Evolutionary conservation across 2,329 filamentous ascomycete species (phyloP), one percentile per base, ranked within the genome.

Genomic region (Microcera coccophila): DNA sequence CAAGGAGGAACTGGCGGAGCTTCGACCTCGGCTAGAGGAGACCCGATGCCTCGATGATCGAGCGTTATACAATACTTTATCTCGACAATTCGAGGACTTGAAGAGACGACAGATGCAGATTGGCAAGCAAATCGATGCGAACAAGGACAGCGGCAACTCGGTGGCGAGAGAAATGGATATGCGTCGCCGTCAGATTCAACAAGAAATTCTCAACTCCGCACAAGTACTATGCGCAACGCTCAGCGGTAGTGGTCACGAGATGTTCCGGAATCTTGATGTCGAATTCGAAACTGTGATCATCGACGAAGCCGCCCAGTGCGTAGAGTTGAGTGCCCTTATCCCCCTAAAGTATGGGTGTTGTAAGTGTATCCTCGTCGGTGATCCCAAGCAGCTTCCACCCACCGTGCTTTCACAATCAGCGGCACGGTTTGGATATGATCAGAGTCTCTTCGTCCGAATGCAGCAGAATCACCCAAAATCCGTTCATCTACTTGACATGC

Each of bases 241-340:
- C 41, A 96, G 90, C 64, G 93, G 91, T 58, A 91, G 86, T 64
- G 93, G 93, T 3, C 94, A 98, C 60, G 93, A 98, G 54, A 95
- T 97, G 82, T 95, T 98, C 70, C 89, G 91, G 66, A 86, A 85
- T 55, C 70, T 98, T 42, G 90, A 87, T 57, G 89, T 98, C 39
- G 93, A 98, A 64, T 98, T 98, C 54, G 93, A 98, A 67, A 97
- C 93, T 0, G 93, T 98, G 52, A 87, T 98, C 55, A 96, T 98
- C 50, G 93, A 98, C 58, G 93, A 98, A 69, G 93, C 93, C 3
- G 93, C 93, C 14, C 93, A 98, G 74, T 98, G 91, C 64, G 94
- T 98, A 48, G 93, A 98, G 69, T 78, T 98, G 61, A 95, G 90
- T 60, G 93, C 93, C 11, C 76, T 98, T 36, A 98, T 98, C 54